Percentiles rank a stretch among this genome's conserved stretches.
phyloP scores from a whole-genome alignment of 2,329 filamentous ascomycete genomes.

The Hypomyces perniciosus region DNA sequence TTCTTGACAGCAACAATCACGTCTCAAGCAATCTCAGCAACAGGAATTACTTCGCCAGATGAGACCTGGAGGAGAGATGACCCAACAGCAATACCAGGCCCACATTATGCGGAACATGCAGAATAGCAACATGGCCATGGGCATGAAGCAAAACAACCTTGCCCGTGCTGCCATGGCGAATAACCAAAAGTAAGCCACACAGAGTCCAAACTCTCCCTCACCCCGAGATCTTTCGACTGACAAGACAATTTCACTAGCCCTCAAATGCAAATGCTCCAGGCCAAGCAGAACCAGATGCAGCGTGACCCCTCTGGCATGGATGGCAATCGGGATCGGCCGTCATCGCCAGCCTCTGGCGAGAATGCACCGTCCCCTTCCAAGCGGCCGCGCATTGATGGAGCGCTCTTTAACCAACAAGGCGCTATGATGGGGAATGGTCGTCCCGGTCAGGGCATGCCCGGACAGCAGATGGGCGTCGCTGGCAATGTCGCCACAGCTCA shows the following conservation, averaged over 20 bases:
- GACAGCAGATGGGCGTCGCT: conserved; percentile 57
- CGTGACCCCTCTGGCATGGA: conserved; percentile 84
- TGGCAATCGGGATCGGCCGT: conserved; percentile 71
- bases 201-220: not conserved
- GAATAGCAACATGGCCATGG: conserved; percentile 54
- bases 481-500: conserved; percentile 46
- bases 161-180: conserved; percentile 74
- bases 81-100: conserved; percentile 51
- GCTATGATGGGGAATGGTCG: conserved; percentile 68
- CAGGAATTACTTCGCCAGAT: conserved; percentile 71
- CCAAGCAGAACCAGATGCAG: conserved; percentile 78
- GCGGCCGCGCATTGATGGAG: conserved; percentile 69
- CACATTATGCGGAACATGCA: conserved; percentile 63
- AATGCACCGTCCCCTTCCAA: conserved; percentile 92
- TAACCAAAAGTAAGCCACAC: conserved; percentile 60
- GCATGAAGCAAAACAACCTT: conserved; percentile 55
- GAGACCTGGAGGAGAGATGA: conserved; percentile 54
- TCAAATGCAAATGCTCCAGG: conserved; percentile 66
- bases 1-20: conserved; percentile 53
- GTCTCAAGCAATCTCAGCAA: conserved; percentile 68
- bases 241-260: conserved; percentile 38
- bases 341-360: conserved; percentile 76
- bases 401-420: conserved; percentile 60
- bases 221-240: not conserved
- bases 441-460: conserved; percentile 64